Percentiles rank a stretch among this genome's conserved stretches.
Conservation (phyloP, 2,329 filamentous ascomycete species). For the Diaporthe helianthi region DNA sequence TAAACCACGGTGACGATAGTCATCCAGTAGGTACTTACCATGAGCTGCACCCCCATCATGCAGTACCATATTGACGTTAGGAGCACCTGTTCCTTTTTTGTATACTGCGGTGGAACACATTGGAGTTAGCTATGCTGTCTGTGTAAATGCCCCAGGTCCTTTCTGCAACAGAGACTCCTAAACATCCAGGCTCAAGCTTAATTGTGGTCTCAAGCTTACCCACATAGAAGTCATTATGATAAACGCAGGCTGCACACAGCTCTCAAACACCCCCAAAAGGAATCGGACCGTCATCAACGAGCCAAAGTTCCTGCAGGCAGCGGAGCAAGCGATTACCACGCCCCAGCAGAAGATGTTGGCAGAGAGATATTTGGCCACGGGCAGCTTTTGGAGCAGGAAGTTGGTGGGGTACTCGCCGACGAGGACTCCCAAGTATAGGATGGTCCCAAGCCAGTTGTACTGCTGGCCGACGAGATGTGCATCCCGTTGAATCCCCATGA, state of each 20-base stretch:
- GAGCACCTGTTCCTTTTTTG: constrained; percentile 48
- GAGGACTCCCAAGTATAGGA: constrained; percentile 51
- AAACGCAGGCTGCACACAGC: constrained; percentile 52
- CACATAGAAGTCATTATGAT: constrained; percentile 50
- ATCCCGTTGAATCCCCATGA: constrained; percentile 40
- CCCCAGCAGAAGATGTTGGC: constrained; percentile 53
- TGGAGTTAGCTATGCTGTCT: not conserved
- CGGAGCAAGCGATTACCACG: constrained; percentile 44
- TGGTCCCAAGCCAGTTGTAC: constrained; percentile 47
- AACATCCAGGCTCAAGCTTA: not conserved
- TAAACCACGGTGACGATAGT: too few species aligned
- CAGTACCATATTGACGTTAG: constrained; percentile 38
- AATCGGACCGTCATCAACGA: constrained; percentile 50
- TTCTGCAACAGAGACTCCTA: too few species aligned
- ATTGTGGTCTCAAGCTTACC: not conserved
- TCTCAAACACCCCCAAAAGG: constrained; percentile 54
- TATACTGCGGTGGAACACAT: constrained; percentile 39
- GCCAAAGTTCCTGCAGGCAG: constrained; percentile 48
- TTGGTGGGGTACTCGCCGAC: constrained; percentile 51
- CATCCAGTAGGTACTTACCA: not conserved
- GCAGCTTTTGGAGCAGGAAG: constrained; percentile 47
- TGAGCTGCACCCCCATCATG: constrained; percentile 30
- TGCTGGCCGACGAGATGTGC: constrained; percentile 47
- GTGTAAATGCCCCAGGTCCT: rapidly evolving
- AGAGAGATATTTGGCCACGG: constrained; percentile 47